These are phyloP conservation scores for Theileria annulata DNA, from an alignment of 169 alveolate genomes.

Conservation along the genomic window DNA sequence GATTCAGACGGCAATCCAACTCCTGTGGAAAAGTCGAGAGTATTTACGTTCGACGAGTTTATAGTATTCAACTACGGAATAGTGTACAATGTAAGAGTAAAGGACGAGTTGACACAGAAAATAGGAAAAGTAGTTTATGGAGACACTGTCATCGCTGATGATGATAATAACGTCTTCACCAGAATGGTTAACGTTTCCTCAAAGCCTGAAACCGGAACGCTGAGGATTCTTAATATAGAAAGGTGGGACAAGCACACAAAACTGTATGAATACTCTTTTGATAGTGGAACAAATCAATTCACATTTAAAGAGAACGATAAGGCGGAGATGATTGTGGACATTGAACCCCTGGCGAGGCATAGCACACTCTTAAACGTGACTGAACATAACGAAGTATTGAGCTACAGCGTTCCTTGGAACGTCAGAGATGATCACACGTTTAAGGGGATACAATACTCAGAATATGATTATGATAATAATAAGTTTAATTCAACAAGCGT, in stretches of 20 bases:
- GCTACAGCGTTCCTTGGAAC: conserved; percentile 41
- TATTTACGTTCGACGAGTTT: not conserved
- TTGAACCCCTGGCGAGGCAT: conserved; percentile 18
- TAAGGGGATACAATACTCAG: not conserved
- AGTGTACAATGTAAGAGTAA: conserved; percentile 4
- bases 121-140: conserved; percentile 42
- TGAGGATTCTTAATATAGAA: conserved; percentile 15
- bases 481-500: not conserved
- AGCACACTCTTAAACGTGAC: not conserved
- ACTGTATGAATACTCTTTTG: not conserved
- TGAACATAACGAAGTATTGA: conserved; percentile 5
- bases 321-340: conserved; percentile 25
- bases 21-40: not conserved
- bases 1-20: not conserved
- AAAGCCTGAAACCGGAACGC: not conserved
- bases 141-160: conserved; percentile 14
- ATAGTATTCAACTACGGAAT: conserved; percentile 3
- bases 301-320: not conserved
- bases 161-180: conserved; percentile 1
- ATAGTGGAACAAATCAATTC: not conserved
- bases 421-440: conserved; percentile 19
- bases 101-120: conserved; percentile 12
- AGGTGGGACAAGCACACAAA: conserved; percentile 15
- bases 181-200: conserved; percentile 18
- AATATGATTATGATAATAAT: not conserved